Evolutionary conservation across 75 land plant species (phyloP).

Genomic region (Sequoiadendron giganteum): DNA sequence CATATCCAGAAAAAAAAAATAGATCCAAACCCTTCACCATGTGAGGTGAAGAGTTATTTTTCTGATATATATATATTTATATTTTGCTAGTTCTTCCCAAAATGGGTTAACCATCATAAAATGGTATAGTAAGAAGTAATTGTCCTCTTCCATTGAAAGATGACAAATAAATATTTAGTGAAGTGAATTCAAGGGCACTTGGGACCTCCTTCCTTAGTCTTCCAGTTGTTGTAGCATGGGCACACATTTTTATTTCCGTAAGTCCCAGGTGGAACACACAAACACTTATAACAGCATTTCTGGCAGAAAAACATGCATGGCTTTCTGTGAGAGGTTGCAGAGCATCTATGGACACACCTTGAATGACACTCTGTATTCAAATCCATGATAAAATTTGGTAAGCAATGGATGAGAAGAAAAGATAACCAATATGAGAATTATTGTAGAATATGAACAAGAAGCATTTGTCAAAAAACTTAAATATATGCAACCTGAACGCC

Average conservation of each 20-base stretch:
- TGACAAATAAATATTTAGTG: too few species aligned
- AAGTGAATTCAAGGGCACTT: not conserved
- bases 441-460: not conserved
- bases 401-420: too few species aligned
- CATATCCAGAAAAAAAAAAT: too few species aligned
- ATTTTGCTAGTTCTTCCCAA: too few species aligned
- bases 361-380: not conserved
- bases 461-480: not conserved
- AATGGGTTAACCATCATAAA: too few species aligned
- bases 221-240: not conserved
- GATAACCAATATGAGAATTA: not conserved
- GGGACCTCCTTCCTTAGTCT: not conserved
- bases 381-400: not conserved
- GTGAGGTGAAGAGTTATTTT: too few species aligned
- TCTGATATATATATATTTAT: too few species aligned
- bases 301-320: not conserved
- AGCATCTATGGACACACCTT: not conserved
- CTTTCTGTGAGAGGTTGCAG: not conserved
- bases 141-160: too few species aligned
- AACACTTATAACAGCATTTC: not conserved
- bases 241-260: not conserved
- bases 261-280: not conserved
- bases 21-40: too few species aligned
- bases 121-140: too few species aligned
- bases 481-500: not conserved